Evolutionary conservation across 805 yeast genomes (phyloP), one percentile per base, ranked within the genome.

Genomic region (Yamadazyma endophytica): DNA sequence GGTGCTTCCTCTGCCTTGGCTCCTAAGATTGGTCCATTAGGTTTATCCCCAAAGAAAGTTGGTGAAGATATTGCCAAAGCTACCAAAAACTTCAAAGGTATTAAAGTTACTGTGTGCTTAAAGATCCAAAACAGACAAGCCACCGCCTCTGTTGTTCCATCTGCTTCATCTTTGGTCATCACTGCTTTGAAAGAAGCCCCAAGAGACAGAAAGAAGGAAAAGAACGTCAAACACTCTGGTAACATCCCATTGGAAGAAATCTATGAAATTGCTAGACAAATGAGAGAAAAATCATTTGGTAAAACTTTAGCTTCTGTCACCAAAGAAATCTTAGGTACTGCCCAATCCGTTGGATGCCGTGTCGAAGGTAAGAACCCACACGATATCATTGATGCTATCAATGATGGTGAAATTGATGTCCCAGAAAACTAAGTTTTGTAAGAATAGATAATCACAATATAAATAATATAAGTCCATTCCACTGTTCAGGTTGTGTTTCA

Each of bases 41-140:
- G 98, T 88, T 79, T 92, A 60, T 88, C 97, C 47, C 97, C 98
- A 78, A 92, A 90, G 95, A 90, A 92, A 83, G 96, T 92, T 66
- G 98, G 98, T 89, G 98, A 92, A 76, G 98, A 92, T 70, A 92
- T 92, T 62, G 98, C 98, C 70, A 92, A 92, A 83, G 98, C 98
- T 70, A 90, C 98, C 77, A 83, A 85, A 77, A 79, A 82, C 67
- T 90, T 80, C 94, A 92, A 92, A 78, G 98, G 98, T 80, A 90
- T 92, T 64, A 86, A 90, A 74, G 97, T 92, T 64, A 92, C 98
- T 54, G 97, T 92, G 49, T 95, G 88, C 77, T 81, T 92, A 72
- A 92, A 82, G 72, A 89, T 92, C 66, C 98, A 92, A 79, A 92
- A 92, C 95, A 89, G 98, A 83, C 98, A 92, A 78, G 98, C 98